Percentiles rank a stretch among this genome's conserved stretches.
These are phyloP conservation scores for Hyaloperonospora brassicae DNA, from an alignment of 352 stramenopile genomes.

Conservation along the genomic window DNA sequence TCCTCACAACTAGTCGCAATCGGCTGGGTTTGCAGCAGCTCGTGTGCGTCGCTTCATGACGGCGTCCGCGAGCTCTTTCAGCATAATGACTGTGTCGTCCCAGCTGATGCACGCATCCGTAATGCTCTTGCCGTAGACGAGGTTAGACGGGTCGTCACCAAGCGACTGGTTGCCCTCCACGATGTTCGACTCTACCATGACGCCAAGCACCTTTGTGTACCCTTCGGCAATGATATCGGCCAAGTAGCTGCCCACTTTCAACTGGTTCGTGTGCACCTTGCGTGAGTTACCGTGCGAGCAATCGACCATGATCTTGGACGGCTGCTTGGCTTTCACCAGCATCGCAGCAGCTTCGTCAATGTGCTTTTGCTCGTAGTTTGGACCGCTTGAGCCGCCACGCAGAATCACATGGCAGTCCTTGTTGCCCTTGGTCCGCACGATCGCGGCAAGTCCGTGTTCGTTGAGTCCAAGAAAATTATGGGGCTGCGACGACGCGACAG, in stretches of 20 bases:
- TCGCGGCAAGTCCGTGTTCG: constrained; percentile 71
- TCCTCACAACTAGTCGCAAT: constrained; percentile 10
- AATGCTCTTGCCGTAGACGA: constrained; percentile 83
- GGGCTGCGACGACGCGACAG: constrained; percentile 52
- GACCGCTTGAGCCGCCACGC: constrained; percentile 56
- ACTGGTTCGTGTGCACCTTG: constrained; percentile 79
- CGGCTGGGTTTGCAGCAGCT: constrained; percentile 9
- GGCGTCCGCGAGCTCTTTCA: constrained; percentile 50
- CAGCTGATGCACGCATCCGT: constrained; percentile 83
- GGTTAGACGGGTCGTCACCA: constrained; percentile 50
- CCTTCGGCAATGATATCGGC: constrained; percentile 52
- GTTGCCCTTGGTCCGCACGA: constrained; percentile 82
- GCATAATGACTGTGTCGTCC: constrained; percentile 61
- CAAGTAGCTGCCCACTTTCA: constrained; percentile 67
- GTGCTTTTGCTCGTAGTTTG: constrained; percentile 76
- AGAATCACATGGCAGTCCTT: constrained; percentile 81
- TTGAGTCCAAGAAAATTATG: constrained; percentile 82
- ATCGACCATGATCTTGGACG: constrained; percentile 80
- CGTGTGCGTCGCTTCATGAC: constrained; percentile 43
- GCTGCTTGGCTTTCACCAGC: constrained; percentile 60
- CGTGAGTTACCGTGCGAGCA: constrained; percentile 85
- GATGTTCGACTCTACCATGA: constrained; percentile 88
- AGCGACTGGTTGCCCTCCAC: constrained; percentile 81
- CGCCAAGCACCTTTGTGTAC: constrained; percentile 58
- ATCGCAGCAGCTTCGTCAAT: constrained; percentile 54